phyloP scores from a whole-genome alignment of 805 yeast species.

The Suhomyces xylopsoci region DNA sequence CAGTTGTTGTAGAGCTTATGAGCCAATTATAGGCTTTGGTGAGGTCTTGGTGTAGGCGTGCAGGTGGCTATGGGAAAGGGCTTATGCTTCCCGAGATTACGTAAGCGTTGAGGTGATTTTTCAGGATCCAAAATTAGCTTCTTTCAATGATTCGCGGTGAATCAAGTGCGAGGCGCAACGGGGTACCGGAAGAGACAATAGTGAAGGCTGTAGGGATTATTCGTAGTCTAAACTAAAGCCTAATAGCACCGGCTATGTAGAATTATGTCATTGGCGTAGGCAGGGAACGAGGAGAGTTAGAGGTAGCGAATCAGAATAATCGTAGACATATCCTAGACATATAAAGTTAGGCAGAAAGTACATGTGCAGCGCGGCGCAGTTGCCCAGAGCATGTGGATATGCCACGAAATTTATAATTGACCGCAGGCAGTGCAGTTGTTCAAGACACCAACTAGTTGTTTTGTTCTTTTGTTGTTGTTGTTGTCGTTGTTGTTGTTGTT shows the following conservation, averaged over 20 bases:
- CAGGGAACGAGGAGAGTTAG: neutral
- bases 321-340: neutral
- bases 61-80: neutral
- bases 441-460: neutral
- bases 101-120: neutral
- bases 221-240: neutral
- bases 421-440: neutral
- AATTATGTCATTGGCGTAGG: neutral
- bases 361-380: neutral
- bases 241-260: neutral
- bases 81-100: neutral
- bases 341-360: neutral
- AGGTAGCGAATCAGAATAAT: neutral
- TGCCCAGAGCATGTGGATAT: neutral
- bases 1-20: neutral
- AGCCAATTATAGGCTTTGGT: neutral
- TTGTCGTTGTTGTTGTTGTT: too few relatives aligned
- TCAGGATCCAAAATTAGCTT: neutral
- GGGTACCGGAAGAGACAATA: neutral
- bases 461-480: neutral
- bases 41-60: neutral
- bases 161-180: neutral
- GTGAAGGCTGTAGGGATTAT: neutral
- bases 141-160: neutral
- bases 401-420: neutral